phyloP scores from a whole-genome alignment of 2,329 filamentous ascomycete species.

The Drechslerella dactyloides region DNA sequence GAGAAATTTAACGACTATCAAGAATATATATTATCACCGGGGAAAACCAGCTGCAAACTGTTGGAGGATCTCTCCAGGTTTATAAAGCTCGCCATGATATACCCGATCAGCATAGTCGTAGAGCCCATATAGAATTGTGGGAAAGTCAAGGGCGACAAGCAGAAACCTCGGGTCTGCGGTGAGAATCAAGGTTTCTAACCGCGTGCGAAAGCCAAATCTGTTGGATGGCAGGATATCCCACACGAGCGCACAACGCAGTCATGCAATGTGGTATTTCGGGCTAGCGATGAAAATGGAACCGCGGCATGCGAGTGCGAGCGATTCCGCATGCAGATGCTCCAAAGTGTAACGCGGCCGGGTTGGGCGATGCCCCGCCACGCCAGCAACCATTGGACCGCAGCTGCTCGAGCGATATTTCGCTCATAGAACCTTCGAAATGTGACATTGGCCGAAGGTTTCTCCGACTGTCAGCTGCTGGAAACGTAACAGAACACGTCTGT shows the following conservation, averaged over 20 bases:
- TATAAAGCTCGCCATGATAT: conserved; percentile 37
- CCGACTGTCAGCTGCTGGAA: background rate
- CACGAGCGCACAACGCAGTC: conserved; percentile 35
- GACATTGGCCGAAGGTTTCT: conserved; percentile 20
- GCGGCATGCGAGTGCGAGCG: conserved; percentile 33
- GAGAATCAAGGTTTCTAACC: conserved; percentile 41
- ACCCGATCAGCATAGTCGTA: conserved; percentile 27
- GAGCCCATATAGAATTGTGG: conserved; percentile 4
- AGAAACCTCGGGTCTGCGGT: conserved; percentile 36
- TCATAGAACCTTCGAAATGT: conserved; percentile 10
- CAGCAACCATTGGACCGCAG: conserved; percentile 21
- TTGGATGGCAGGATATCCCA: conserved; percentile 42
- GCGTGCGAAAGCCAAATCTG: conserved; percentile 47
- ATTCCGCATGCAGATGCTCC: conserved; percentile 46
- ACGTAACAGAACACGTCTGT: too few species aligned
- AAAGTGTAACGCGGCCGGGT: conserved; percentile 31
- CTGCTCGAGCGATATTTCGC: conserved; percentile 16
- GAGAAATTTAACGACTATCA: background rate
- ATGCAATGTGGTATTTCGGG: conserved; percentile 47
- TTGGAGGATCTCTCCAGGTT: conserved; percentile 23
- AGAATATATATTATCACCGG: background rate
- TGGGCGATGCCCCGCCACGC: conserved; percentile 19
- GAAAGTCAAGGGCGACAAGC: conserved; percentile 34
- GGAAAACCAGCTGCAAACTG: conserved; percentile 1
- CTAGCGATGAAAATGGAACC: conserved; percentile 22